Base-by-base conservation (phyloP, 352 stramenopile genomes). In the Peronospora destructor region DNA sequence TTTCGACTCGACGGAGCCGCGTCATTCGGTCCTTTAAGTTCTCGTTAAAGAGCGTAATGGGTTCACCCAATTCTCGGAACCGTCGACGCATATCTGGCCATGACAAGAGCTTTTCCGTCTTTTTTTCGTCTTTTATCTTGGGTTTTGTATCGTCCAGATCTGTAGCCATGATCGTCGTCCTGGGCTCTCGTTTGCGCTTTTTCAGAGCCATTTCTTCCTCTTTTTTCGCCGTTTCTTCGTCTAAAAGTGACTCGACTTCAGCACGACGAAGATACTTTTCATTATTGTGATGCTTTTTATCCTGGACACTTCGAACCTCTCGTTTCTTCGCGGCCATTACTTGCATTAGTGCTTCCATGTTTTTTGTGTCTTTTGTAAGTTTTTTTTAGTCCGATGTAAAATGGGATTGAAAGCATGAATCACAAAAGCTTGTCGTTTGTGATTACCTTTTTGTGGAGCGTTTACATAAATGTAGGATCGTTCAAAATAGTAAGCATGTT, bases 41-140 rank as follows among this genome's bases (percentile, higher is more conserved):
- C 59, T 97, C 90, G 9, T 84, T 85, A 64, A 97, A 97, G 3
- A 96, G 64, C 35, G 84, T 91, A 35, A 95, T 76, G 7, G 86
- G 85, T 53, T 94, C 45, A 1, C 84, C 79, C 11, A 95, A 49
- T 39, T 86, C 73, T 7, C 90, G 75, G 40, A 97, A 66, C 11
- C 78, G 80, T 28, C 69, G 66, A 49, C 89, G 88, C 53, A 95
- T 71, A 43, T 96, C 84, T 1, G 66, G 42, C 65, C 68, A 90
- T 23, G 80, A 59, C 42, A 94, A 46, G 30, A 73, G 40, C 29
- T 13, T 59, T 50, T 23, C 45, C 25, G 3, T 42, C 13, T 33
- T 47, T 16, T 16, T 3, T 0, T 36, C 13, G 28, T 23, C 13
- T 5, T 59, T 53, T 37, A 1, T 45, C 35, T 3, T 34, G 26